Evolutionary conservation across 257 asterid genomes (phyloP).

Genomic region (Penstemon newberryi): DNA sequence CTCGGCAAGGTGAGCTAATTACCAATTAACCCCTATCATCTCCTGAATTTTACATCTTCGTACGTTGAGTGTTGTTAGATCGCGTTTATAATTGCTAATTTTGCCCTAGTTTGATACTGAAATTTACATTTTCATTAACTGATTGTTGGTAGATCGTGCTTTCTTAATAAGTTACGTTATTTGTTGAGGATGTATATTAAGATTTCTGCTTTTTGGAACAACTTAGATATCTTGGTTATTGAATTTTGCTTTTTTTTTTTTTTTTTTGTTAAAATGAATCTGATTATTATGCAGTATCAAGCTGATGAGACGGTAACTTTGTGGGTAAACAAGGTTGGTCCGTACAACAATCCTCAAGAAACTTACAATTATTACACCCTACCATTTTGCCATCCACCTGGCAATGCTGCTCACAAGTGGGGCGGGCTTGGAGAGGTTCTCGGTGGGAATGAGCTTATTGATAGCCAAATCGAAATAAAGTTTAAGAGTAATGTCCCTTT

Average conservation of each 20-base stretch:
- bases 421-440: constrained; percentile 78
- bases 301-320: constrained; percentile 51
- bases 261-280: constrained; percentile 6
- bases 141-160: constrained; percentile 22
- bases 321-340: constrained; percentile 82
- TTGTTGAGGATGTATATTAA: neutral
- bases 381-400: constrained; percentile 61
- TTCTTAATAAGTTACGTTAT: neutral
- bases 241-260: constrained; percentile 4
- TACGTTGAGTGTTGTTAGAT: constrained; percentile 13
- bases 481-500: constrained; percentile 51
- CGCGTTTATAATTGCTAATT: constrained; percentile 9
- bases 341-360: constrained; percentile 82
- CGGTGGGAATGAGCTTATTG: constrained; percentile 72
- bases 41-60: constrained; percentile 15
- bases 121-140: constrained; percentile 14
- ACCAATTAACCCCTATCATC: constrained; percentile 17
- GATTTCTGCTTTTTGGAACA: neutral
- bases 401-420: constrained; percentile 58
- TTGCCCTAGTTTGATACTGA: constrained; percentile 7
- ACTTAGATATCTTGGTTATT: neutral
- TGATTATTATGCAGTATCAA: constrained; percentile 55
- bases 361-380: constrained; percentile 75
- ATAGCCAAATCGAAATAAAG: constrained; percentile 71
- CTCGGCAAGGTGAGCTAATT: constrained; percentile 50